Conservation (phyloP, 768 basidiomycete species). For the Dictyophora rubrovolvata region DNA sequence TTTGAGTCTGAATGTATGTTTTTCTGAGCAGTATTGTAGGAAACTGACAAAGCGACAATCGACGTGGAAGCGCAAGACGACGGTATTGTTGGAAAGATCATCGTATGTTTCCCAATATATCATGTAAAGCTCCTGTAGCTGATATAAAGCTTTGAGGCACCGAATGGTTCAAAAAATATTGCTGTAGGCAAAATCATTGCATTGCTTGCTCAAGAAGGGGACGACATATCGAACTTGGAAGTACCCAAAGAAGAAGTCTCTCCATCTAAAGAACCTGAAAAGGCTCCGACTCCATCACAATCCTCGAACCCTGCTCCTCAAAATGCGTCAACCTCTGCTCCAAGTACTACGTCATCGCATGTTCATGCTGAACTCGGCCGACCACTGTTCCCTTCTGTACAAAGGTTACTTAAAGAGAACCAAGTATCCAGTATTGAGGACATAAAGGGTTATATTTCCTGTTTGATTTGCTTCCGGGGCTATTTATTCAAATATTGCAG, state of each 20-base stretch:
- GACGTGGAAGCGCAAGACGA: constrained; percentile 99
- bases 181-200: constrained; percentile 84
- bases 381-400: constrained; percentile 85
- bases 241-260: constrained; percentile 1
- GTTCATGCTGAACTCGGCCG: constrained; percentile 39
- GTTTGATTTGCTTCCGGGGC: background rate
- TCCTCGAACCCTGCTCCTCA: constrained; percentile 52
- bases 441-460: constrained; percentile 48
- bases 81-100: constrained; percentile 92
- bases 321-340: constrained; percentile 14
- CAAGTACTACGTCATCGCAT: background rate
- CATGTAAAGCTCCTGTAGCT: background rate
- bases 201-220: constrained; percentile 88
- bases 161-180: constrained; percentile 81
- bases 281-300: constrained; percentile 33
- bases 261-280: constrained; percentile 28
- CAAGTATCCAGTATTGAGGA: constrained; percentile 45
- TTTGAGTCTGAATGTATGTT: background rate
- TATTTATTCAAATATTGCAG: background rate
- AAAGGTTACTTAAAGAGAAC: constrained; percentile 65
- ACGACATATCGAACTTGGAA: constrained; percentile 56
- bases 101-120: constrained; percentile 44
- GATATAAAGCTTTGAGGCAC: constrained; percentile 35
- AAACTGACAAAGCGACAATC: constrained; percentile 99
- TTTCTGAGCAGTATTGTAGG: constrained; percentile 36